Conservation (phyloP, 208 protist species). For the Trypanosoma caninum region DNA sequence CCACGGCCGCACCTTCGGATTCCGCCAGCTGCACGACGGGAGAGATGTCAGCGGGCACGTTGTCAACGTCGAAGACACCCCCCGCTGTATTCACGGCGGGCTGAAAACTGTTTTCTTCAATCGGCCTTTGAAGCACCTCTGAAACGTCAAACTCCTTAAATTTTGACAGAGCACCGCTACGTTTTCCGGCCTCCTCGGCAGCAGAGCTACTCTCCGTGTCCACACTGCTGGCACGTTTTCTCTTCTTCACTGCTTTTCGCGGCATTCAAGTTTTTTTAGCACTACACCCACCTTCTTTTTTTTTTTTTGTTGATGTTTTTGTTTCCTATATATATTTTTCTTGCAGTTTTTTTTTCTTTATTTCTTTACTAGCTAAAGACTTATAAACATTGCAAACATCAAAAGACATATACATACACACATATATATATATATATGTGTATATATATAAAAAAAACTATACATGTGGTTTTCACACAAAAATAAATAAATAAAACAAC, state of each 20-base stretch:
- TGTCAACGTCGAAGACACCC: not conserved
- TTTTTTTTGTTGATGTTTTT: not conserved
- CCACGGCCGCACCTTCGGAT: not conserved
- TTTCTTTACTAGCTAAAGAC: too few species aligned
- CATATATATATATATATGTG: too few species aligned
- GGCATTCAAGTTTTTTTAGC: conserved; percentile 10
- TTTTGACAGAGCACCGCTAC: conserved; percentile 14
- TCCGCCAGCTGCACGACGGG: not conserved
- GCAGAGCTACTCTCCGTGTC: conserved; percentile 20
- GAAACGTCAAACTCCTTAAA: conserved; percentile 39
- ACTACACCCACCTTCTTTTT: not conserved
- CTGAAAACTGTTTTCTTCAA: not conserved
- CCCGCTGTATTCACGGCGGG: not conserved
- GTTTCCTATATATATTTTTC: too few species aligned
- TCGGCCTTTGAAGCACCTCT: conserved; percentile 19
- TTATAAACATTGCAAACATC: too few species aligned
- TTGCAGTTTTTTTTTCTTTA: too few species aligned
- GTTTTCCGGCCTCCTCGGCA: conserved; percentile 19
- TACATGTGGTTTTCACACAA: too few species aligned
- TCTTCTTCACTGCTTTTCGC: conserved; percentile 22
- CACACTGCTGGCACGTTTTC: conserved; percentile 21
- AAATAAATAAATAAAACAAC: too few species aligned
- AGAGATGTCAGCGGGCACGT: not conserved
- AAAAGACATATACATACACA: too few species aligned
- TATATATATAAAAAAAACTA: too few species aligned